phyloP scores from a whole-genome alignment of 1,139 yeast genomes.

The Candida sp. region DNA sequence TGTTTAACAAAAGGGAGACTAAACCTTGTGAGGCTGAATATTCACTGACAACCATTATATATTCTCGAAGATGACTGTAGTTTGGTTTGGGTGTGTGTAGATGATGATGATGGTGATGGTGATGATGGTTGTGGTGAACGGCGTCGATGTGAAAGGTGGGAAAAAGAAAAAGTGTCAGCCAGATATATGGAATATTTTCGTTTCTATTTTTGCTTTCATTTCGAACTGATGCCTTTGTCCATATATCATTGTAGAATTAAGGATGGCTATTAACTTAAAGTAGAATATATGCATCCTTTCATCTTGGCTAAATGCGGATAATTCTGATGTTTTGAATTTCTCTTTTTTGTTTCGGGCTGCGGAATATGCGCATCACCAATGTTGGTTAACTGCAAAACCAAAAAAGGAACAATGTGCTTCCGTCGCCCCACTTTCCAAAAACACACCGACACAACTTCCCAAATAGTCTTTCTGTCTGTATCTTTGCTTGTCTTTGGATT shows the following conservation, averaged over 20 bases:
- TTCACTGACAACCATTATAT: conserved; percentile 9
- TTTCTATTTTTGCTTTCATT: background rate
- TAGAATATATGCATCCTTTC: background rate
- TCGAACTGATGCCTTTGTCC: background rate
- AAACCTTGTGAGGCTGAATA: conserved; percentile 26
- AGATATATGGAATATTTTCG: background rate
- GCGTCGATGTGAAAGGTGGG: background rate
- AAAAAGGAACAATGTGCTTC: no score
- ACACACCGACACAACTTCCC: no score
- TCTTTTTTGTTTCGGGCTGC: background rate
- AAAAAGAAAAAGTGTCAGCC: no score
- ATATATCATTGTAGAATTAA: background rate
- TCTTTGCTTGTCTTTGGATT: no score
- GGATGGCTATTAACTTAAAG: background rate
- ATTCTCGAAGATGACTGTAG: background rate
- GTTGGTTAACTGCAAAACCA: no score
- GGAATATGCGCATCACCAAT: background rate
- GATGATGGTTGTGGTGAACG: background rate
- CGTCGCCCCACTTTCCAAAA: no score
- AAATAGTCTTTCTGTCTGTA: no score
- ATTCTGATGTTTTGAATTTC: background rate
- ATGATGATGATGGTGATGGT: no score
- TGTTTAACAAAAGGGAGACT: conserved; percentile 16
- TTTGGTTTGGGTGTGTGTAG: no score
- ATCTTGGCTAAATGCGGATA: background rate